A percentile compares a stretch with the other conserved stretches of the same genome.
Evolutionary conservation across 2,329 filamentous ascomycete species (phyloP).

Genomic region (Blastomyces gilchristii): DNA sequence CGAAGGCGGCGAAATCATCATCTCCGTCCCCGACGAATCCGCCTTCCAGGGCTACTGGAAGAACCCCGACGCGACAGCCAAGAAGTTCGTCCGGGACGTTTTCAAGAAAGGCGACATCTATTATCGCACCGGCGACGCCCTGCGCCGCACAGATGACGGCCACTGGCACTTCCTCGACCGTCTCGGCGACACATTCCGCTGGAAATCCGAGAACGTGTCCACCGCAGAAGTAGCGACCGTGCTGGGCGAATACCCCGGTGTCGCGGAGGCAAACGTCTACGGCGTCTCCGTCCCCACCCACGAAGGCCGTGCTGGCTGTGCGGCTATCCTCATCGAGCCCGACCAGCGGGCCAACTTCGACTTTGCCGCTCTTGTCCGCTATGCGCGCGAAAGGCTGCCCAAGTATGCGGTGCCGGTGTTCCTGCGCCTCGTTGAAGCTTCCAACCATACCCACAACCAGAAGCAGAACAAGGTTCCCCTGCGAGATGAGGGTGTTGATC

Average conservation of each 20-base stretch:
- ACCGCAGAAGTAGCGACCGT: conserved; percentile 58
- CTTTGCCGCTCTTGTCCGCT: conserved; percentile 49
- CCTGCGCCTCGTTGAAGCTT: conserved; percentile 51
- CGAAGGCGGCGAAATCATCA: conserved; percentile 64
- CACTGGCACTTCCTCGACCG: conserved; percentile 61
- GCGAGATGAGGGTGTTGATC: conserved; percentile 56
- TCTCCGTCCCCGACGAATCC: conserved; percentile 48
- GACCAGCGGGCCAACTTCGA: conserved; percentile 43
- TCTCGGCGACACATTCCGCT: conserved; percentile 63
- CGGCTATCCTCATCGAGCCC: conserved; percentile 45
- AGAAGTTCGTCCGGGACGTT: conserved; percentile 56
- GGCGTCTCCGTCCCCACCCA: conserved; percentile 55
- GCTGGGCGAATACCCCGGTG: conserved; percentile 48
- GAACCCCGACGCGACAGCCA: conserved; percentile 55
- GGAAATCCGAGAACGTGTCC: conserved; percentile 61
- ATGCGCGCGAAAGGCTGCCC: conserved; percentile 52
- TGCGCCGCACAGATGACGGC: conserved; percentile 52
- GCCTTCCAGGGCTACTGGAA: conserved; percentile 61
- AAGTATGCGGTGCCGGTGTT: conserved; percentile 69
- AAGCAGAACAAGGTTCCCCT: conserved; percentile 70
- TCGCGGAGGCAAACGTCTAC: conserved; percentile 60
- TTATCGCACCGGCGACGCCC: conserved; percentile 58
- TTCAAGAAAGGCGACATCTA: conserved; percentile 58
- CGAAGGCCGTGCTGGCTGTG: conserved; percentile 59
- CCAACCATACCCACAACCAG: conserved; percentile 50